phyloP scores from a whole-genome alignment of 305 asterid species.

The Rubia balearica region DNA sequence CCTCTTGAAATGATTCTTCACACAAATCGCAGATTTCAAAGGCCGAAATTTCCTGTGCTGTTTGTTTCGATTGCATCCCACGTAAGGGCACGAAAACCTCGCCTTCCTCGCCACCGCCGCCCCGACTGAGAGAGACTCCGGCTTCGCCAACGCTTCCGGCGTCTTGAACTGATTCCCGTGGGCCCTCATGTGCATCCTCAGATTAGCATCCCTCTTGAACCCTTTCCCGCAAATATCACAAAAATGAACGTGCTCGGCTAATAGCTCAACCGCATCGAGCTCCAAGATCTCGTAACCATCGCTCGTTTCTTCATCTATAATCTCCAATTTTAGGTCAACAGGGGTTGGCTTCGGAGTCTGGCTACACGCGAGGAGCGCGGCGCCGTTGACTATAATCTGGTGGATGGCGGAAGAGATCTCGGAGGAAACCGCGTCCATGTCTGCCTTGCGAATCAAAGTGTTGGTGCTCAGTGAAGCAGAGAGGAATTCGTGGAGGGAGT shows the following conservation, averaged over 20 bases:
- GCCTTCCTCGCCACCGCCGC: conserved; percentile 14
- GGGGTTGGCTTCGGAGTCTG: conserved; percentile 3
- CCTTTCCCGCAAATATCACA: conserved; percentile 88
- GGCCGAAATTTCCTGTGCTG: conserved; percentile 64
- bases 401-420: conserved; percentile 69
- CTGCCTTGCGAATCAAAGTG: conserved; percentile 39
- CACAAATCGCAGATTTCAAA: conserved; percentile 61
- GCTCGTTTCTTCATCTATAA: conserved; percentile 14
- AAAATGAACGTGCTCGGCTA: conserved; percentile 81
- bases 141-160: conserved; percentile 60
- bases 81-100: conserved; percentile 71
- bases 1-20: conserved; percentile 86
- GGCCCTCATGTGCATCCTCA: conserved; percentile 96
- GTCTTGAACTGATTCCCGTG: conserved; percentile 85
- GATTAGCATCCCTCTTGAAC: conserved; percentile 83
- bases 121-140: conserved; percentile 23
- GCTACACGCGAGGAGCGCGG: conserved; percentile 35
- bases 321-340: conserved; percentile 28
- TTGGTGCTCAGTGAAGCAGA: conserved; percentile 51
- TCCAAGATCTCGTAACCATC: conserved; percentile 55
- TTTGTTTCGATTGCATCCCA: conserved; percentile 68
- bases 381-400: conserved; percentile 61
- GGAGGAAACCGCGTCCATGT: conserved; percentile 52
- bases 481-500: conserved; percentile 50
- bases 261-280: conserved; percentile 64